Base-by-base conservation (phyloP, 345 rosid species). In the Syzygium grande region DNA sequence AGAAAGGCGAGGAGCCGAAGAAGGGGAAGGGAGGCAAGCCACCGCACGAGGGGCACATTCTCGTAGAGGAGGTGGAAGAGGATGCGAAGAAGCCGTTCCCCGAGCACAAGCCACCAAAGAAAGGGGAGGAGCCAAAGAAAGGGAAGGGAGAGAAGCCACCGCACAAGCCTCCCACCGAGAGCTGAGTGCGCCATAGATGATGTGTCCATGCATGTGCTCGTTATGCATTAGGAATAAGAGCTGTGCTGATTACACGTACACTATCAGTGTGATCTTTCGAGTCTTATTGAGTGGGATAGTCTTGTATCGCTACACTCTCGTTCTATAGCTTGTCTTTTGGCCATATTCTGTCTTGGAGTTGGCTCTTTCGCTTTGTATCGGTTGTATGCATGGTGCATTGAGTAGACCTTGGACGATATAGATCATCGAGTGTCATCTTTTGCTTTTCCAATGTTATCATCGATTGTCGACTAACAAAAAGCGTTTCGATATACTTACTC, bases 101-200 rank as follows among this genome's bases (percentile, higher is more conserved):
- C 13, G 80, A 34, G 25, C 46, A 73, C 46, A 63, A 86, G 87
- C 87, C 87, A 29, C 87, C 87, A 0, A 68, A 68, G 85, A 54
- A 87, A 84, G 52, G 38, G 84, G 88, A 85, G 23, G 52, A 85
- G 6, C 92, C 86, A 3, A 17, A 34, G 80, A 84, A 73, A 61
- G 59, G 87, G 7, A 88, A 87, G 56, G 84, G 88, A 15, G 84
- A 90, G 58, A 89, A 90, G 86, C 90, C 90, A 9, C 87, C 89
- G 6, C 88, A 61, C 38, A 43, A 77, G 59, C 92, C 89, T 19
- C 89, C 89, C 52, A 51, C 89, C 15, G 27, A 51, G 52, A 80
- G 65, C 54, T 73, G 80, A 73, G 49, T 7, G 19, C 29, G 46
- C 11, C 49, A 25, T 73, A 34, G 80, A 34, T 38, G 46, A 73